phyloP scores from a whole-genome alignment of 768 basidiomycete species.

The Lenzites betulinus region DNA sequence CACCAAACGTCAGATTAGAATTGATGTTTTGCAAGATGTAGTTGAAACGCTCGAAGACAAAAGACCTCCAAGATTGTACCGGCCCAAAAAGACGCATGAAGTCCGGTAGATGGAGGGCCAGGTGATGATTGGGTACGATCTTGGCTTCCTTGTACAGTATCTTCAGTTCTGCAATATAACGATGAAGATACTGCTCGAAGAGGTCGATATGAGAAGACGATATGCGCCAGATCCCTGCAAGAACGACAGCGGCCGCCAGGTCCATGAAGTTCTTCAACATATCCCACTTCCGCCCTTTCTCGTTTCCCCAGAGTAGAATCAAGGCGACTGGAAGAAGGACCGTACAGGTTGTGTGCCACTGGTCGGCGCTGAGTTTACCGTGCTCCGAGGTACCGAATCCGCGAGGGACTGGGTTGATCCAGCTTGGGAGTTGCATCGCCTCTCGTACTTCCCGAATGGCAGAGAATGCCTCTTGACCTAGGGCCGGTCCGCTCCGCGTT shows the following conservation, averaged over 20 bases:
- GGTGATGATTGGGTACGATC: neutral
- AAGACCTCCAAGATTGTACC: neutral
- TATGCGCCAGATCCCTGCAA: neutral
- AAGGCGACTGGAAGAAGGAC: neutral
- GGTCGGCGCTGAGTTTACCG: neutral
- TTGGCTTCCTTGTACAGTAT: neutral
- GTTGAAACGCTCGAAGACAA: neutral
- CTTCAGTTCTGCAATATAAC: neutral
- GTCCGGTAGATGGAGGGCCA: neutral
- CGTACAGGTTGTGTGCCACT: neutral
- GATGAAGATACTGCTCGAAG: neutral
- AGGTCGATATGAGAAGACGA: neutral
- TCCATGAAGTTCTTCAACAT: neutral
- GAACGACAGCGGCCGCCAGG: neutral
- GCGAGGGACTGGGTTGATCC: neutral
- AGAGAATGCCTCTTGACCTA: neutral
- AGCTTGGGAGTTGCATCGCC: neutral
- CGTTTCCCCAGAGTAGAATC: neutral
- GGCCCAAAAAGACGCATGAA: neutral
- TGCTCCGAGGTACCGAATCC: neutral
- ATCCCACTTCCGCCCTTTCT: neutral
- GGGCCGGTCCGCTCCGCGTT: neutral
- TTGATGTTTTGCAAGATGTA: neutral
- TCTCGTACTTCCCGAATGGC: neutral
- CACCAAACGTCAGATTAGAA: neutral